A percentile compares a stretch with the other conserved stretches of the same genome.
Conservation (phyloP, 2,329 filamentous ascomycete genomes). For the Aspergillus sp. region DNA sequence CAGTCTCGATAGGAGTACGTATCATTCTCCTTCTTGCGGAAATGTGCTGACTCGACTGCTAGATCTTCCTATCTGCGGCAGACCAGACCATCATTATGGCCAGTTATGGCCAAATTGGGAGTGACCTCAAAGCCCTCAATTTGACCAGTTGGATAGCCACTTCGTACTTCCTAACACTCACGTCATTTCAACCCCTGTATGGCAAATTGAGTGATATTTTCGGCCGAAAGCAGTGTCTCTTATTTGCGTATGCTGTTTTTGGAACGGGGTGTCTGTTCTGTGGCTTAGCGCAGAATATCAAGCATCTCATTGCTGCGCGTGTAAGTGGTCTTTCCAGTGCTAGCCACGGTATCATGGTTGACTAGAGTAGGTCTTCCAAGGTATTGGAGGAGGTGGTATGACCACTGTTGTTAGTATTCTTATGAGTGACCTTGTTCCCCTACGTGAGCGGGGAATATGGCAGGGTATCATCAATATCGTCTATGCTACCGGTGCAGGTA, state of each 20-base stretch:
- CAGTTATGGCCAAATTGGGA: constrained; percentile 72
- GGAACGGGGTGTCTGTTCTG: constrained; percentile 44
- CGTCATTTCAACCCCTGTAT: constrained; percentile 64
- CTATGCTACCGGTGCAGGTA: constrained; percentile 60
- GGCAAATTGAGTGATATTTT: constrained; percentile 57
- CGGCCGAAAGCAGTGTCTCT: constrained; percentile 48
- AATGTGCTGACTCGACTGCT: constrained; percentile 11
- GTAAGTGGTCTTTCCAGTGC: constrained; percentile 18
- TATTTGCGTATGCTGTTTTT: constrained; percentile 50
- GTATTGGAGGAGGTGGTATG: constrained; percentile 66
- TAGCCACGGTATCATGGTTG: constrained; percentile 28
- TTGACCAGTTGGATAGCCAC: constrained; percentile 70
- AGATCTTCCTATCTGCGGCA: constrained; percentile 66
- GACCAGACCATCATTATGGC: constrained; percentile 73
- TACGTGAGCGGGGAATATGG: constrained; percentile 65
- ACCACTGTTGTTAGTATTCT: constrained; percentile 63
- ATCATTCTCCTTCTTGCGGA: constrained; percentile 1
- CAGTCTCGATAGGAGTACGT: constrained; percentile 55
- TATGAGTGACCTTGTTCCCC: constrained; percentile 62
- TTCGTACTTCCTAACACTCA: constrained; percentile 64
- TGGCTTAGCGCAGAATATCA: constrained; percentile 57
- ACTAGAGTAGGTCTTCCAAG: constrained; percentile 45
- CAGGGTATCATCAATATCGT: constrained; percentile 69
- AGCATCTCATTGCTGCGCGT: constrained; percentile 59
- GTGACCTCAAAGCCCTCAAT: constrained; percentile 66